A percentile compares a stretch with the other conserved stretches of the same genome.
phyloP scores from a whole-genome alignment of 768 basidiomycete species.

The Kwoniella botswanensis region DNA sequence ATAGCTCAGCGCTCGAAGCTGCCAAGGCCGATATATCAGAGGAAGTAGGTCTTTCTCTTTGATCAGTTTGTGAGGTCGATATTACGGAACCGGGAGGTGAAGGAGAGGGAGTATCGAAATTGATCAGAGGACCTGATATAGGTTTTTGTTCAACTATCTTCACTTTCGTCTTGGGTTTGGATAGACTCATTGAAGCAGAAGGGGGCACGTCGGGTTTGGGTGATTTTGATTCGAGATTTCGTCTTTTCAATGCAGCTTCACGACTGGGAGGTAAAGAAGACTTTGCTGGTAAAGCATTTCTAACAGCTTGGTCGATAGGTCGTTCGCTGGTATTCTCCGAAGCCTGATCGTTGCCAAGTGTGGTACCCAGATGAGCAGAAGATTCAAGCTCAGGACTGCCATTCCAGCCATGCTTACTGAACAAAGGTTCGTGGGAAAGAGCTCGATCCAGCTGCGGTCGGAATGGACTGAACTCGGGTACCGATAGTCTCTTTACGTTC shows the following conservation, averaged over 20 bases:
- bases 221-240: constrained; percentile 27
- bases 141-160: constrained; percentile 3
- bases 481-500: constrained; percentile 5
- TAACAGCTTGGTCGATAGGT: no score
- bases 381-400: background rate
- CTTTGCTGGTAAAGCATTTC: no score
- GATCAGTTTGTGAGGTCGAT: background rate
- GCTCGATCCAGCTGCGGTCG: background rate
- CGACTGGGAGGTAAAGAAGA: constrained; percentile 36
- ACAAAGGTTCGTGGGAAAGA: background rate
- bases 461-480: constrained; percentile 11
- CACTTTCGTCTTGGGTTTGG: background rate
- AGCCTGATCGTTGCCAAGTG: background rate
- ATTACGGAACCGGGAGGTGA: constrained; percentile 6
- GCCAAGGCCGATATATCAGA: constrained; percentile 28
- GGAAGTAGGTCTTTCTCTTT: background rate
- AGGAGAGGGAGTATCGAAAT: constrained; percentile 21
- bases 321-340: background rate
- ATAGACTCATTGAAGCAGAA: background rate
- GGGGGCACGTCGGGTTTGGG: background rate
- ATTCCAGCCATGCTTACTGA: background rate
- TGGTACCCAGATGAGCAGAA: background rate
- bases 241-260: constrained; percentile 44
- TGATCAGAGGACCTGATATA: constrained; percentile 36
- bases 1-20: constrained; percentile 34